Evolutionary conservation across 164 flowering plant species (phyloP).

Genomic region (Saururus chinensis): DNA sequence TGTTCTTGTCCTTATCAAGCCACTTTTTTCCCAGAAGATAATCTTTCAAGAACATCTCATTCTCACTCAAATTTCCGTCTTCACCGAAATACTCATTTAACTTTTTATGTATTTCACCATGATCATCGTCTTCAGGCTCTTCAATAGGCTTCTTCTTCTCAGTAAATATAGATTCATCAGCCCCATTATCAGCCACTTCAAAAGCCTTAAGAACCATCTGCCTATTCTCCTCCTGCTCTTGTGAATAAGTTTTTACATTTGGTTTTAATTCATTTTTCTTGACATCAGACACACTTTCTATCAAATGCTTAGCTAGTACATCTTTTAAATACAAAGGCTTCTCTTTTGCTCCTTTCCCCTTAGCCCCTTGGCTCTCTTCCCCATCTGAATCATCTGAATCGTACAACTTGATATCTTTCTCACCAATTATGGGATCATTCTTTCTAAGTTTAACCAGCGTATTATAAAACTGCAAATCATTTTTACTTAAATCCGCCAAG

Average conservation of each 20-base stretch:
- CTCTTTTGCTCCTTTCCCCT: constrained; percentile 15
- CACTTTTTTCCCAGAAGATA: constrained; percentile 55
- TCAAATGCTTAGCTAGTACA: constrained; percentile 56
- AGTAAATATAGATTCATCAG: constrained; percentile 35
- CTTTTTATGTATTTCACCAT: constrained; percentile 28
- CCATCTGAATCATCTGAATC: constrained; percentile 22
- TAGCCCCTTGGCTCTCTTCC: constrained; percentile 5
- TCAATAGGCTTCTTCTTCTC: constrained; percentile 38
- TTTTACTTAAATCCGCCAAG: constrained; percentile 4
- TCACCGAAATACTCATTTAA: constrained; percentile 58
- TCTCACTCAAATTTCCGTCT: constrained; percentile 54
- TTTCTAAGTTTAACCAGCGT: constrained; percentile 48
- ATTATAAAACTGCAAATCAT: constrained; percentile 37
- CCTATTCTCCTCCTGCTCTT: constrained; percentile 61
- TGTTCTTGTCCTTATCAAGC: constrained; percentile 32
- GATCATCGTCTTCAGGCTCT: constrained; percentile 16
- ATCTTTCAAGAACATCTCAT: constrained; percentile 50
- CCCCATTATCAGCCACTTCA: constrained; percentile 29
- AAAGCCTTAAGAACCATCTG: constrained; percentile 14
- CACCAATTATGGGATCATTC: constrained; percentile 45
- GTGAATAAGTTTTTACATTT: constrained; percentile 33
- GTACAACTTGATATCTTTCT: constrained; percentile 46
- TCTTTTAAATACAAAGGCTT: constrained; percentile 71
- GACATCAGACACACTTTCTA: constrained; percentile 62
- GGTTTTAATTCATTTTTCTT: constrained; percentile 16